These are phyloP conservation scores for Chenopodium quinoa DNA, from an alignment of 148 eudicot species.

Conservation along the genomic window DNA sequence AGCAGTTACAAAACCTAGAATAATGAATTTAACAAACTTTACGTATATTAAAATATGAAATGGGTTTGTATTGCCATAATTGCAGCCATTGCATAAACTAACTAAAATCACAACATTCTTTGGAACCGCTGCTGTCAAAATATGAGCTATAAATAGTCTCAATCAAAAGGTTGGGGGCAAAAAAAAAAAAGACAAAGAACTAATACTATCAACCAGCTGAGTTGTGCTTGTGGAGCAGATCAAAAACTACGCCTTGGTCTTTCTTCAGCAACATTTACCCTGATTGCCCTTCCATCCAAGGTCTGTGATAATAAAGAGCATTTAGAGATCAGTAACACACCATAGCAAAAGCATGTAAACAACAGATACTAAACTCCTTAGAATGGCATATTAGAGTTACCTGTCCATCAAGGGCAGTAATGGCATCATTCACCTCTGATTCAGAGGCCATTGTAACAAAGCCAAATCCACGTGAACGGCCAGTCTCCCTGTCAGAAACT, in stretches of 20 bases:
- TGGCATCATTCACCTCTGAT: slow-evolving; percentile 70
- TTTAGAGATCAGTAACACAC: neutral
- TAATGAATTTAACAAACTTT: neutral
- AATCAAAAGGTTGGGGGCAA: slow-evolving; percentile 5
- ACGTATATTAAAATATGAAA: slow-evolving; percentile 20
- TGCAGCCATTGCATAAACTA: slow-evolving; percentile 23
- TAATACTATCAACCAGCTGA: slow-evolving; percentile 23
- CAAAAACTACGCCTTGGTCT: slow-evolving; percentile 54
- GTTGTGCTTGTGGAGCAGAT: slow-evolving; percentile 12
- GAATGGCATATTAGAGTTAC: slow-evolving; percentile 26
- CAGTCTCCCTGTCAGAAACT: slow-evolving; percentile 69
- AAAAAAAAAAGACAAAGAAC: neutral
- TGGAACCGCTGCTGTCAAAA: slow-evolving; percentile 18
- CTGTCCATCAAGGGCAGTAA: slow-evolving; percentile 79
- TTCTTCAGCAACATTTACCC: slow-evolving; percentile 71
- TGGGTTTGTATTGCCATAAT: slow-evolving; percentile 19
- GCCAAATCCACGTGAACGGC: slow-evolving; percentile 88
- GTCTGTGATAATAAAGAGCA: slow-evolving; percentile 39
- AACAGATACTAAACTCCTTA: neutral
- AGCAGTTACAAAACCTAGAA: neutral
- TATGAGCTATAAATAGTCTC: slow-evolving; percentile 30
- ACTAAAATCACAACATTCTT: slow-evolving; percentile 27
- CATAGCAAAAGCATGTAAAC: neutral
- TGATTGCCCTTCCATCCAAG: slow-evolving; percentile 64
- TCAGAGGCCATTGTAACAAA: slow-evolving; percentile 79